Evolutionary conservation across 164 flowering plant species (phyloP), one percentile per base, ranked within the genome.

Genomic region (Vitis rotundifolia): DNA sequence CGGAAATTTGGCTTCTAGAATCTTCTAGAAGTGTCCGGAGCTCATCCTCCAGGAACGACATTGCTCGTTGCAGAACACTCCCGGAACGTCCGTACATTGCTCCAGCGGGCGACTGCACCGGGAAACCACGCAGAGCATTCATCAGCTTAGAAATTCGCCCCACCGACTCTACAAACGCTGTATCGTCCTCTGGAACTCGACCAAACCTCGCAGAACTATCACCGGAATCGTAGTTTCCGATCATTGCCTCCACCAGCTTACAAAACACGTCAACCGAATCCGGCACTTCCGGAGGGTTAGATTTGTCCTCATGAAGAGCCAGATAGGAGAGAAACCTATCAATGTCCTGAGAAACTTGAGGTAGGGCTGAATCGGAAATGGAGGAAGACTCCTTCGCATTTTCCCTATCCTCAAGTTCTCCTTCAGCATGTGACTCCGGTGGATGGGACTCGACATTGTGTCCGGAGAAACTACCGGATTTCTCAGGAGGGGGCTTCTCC

Each of bases 31-130:
- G 73, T 8, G 71, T 16, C 0, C 91, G 85, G 54, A 94, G 82
- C 55, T 90, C 89, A 13, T 88, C 90, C 51, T 92, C 98, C 62
- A 92, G 63, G 22, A 81, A 81, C 18, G 76, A 31, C 88, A 91
- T 85, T 8, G 89, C 89, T 5, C 77, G 81, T 49, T 91, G 93
- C 26, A 86, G 57, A 11, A 86, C 44, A 37, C 44, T 37, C 44
- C 44, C 79, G 14, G 47, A 13, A 64, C 80, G 53, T 7, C 50
- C 9, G 77, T 53, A 1, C 44, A 37, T 37, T 6, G 5, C 44
- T 37, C 0, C 44, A 6, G 44, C 44, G 6, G 44, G 44, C 44
- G 44, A 37, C 44, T 6, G 5, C 44, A 37, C 44, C 44, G 66
- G 48, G 16, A 71, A 67, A 2, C 67, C 71, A 1, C 63, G 14